Evolutionary conservation across 805 yeast species (phyloP).

Genomic region (Schizosaccharomyces cryophilus): DNA sequence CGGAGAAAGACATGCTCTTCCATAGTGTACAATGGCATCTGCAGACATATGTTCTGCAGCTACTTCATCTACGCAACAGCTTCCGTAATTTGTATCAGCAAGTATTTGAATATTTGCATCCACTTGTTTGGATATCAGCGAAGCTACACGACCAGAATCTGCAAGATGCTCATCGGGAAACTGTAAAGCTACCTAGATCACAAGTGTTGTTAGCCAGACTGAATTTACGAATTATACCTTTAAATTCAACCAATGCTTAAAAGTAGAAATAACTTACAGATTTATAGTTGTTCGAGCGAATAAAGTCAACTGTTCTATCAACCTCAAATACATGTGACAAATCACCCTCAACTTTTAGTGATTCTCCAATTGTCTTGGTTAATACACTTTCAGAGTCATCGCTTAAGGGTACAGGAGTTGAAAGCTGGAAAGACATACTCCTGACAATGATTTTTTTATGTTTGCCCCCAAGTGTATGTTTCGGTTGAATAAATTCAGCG

Average conservation of each 20-base stretch:
- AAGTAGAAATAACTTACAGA: background rate
- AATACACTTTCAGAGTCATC: background rate
- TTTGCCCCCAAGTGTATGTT: background rate
- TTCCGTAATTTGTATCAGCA: slow-evolving; percentile 86
- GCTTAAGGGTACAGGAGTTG: slow-evolving; percentile 37
- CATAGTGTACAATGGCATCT: slow-evolving; percentile 74
- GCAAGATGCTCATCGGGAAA: slow-evolving; percentile 64
- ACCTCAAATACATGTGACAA: slow-evolving; percentile 33
- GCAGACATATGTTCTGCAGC: slow-evolving; percentile 83
- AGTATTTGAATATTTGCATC: slow-evolving; percentile 35
- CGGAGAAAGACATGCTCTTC: slow-evolving; percentile 78
- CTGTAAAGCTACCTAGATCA: slow-evolving; percentile 40
- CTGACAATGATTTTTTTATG: background rate
- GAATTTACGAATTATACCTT: background rate
- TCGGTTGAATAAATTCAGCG: background rate
- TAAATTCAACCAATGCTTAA: background rate
- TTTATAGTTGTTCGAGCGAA: slow-evolving; percentile 18
- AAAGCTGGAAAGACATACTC: slow-evolving; percentile 32
- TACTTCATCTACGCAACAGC: slow-evolving; percentile 91
- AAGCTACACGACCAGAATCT: slow-evolving; percentile 53
- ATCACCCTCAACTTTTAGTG: slow-evolving; percentile 8
- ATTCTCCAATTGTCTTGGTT: background rate
- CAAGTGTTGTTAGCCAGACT: background rate
- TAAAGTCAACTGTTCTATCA: slow-evolving; percentile 20
- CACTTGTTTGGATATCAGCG: slow-evolving; percentile 13